Percentiles rank a stretch among this genome's conserved stretches.
Conservation (phyloP, 345 rosid species). For the Eucalyptus rudis region DNA sequence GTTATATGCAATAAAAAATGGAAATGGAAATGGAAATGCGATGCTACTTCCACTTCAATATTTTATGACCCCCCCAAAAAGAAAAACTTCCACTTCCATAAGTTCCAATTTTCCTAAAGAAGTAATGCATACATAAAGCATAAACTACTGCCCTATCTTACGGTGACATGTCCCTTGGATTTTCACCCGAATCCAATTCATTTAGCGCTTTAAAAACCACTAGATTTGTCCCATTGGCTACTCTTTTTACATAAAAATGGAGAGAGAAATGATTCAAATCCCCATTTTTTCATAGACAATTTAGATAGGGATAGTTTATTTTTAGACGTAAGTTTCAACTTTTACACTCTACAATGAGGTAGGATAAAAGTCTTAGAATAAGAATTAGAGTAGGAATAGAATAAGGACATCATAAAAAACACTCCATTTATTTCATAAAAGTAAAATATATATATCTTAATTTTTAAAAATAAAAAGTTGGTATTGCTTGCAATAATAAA, state of each 20-base stretch:
- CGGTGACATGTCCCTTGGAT: background rate
- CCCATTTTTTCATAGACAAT: rapidly evolving
- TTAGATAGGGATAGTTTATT: rapidly evolving
- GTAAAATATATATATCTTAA: background rate
- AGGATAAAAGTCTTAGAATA: rapidly evolving
- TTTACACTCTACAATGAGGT: rapidly evolving
- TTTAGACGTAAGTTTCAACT: rapidly evolving
- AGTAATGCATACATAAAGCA: background rate
- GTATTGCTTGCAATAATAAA: background rate
- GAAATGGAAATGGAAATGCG: background rate
- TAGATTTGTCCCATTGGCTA: rapidly evolving
- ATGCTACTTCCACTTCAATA: background rate
- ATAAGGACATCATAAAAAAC: rapidly evolving
- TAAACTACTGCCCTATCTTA: background rate
- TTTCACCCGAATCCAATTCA: background rate
- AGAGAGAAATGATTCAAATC: too few relatives aligned
- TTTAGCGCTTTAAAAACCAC: too few relatives aligned
- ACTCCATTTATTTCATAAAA: background rate
- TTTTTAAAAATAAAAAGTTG: background rate
- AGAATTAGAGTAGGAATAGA: rapidly evolving
- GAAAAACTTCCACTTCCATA: background rate
- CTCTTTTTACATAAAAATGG: too few relatives aligned
- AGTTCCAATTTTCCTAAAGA: background rate
- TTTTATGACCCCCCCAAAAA: too few relatives aligned
- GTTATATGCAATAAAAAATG: background rate